Base-by-base conservation (phyloP, 306 rosid species). In the Castanea crenata region DNA sequence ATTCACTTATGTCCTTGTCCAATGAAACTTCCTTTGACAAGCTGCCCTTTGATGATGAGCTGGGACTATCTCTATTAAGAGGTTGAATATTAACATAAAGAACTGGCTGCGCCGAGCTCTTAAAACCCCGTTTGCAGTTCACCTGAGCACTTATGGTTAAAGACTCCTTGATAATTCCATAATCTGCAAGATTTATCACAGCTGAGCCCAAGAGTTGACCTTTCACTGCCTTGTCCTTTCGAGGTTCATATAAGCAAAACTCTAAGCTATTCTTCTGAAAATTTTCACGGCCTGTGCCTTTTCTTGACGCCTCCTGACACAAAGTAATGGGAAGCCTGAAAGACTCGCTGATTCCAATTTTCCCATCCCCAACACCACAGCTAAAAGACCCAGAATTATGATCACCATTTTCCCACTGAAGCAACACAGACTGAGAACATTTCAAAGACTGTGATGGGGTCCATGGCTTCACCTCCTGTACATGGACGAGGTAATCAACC, bases 401-500 rank as follows among this genome's bases (percentile, higher is more conserved):
- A 74, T 84, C 93, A 46, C 92, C 98, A 79, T 88, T 89, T 74
- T 82, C 92, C 97, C 98, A 93, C 68, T 87, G 92, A 79, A 93
- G 87, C 10, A 86, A 38, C 55, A 93, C 88, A 31, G 92, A 86
- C 65, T 83, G 89, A 81, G 69, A 77, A 32, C 91, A 86, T 79
- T 55, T 88, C 78, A 75, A 65, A 63, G 94, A 84, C 80, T 85
- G 83, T 56, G 92, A 87, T 55, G 88, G 86, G 13, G 93, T 90
- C 98, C 98, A 93, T 34, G 98, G 98, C 70, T 81, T 91, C 73
- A 93, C 84, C 88, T 90, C 97, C 82, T 76, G 84, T 79, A 91
- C 87, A 76, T 87, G 82, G 79, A 93, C 83, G 68, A 79, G 78
- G 78, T 86, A 93, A 52, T 93, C 83, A 68, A 85, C 89, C 86